Evolutionary conservation across 2,329 filamentous ascomycete genomes (phyloP).

Genomic region (Tolypocladium paradoxum): DNA sequence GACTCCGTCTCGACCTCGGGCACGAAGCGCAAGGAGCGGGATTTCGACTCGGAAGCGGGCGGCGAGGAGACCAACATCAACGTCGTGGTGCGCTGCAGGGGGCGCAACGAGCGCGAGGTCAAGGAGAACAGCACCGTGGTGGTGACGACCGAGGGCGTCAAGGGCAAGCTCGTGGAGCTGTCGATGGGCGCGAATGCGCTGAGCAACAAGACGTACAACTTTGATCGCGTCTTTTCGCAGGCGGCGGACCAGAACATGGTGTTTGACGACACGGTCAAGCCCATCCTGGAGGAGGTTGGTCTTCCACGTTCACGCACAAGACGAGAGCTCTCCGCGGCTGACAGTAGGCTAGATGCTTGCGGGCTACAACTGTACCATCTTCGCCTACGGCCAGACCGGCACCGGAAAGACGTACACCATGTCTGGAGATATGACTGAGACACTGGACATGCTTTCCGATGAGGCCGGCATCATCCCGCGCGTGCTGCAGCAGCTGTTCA

Average conservation of each 20-base stretch:
- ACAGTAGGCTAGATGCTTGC: slow-evolving; percentile 59
- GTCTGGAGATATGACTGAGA: slow-evolving; percentile 94
- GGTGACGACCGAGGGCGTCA: slow-evolving; percentile 76
- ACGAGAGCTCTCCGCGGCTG: not conserved
- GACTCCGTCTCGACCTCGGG: slow-evolving; percentile 51
- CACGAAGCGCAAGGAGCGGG: slow-evolving; percentile 77
- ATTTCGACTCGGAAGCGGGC: slow-evolving; percentile 56
- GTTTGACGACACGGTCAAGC: slow-evolving; percentile 89
- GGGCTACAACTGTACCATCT: slow-evolving; percentile 97
- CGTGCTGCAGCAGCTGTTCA: slow-evolving; percentile 77
- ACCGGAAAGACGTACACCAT: slow-evolving; percentile 99
- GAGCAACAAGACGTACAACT: slow-evolving; percentile 92
- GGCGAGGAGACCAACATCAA: slow-evolving; percentile 92
- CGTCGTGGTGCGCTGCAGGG: slow-evolving; percentile 89
- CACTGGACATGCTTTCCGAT: slow-evolving; percentile 74
- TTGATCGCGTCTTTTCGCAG: slow-evolving; percentile 93
- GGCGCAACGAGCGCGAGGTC: slow-evolving; percentile 85
- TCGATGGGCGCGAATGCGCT: slow-evolving; percentile 88
- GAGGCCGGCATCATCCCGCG: slow-evolving; percentile 92
- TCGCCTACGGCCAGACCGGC: slow-evolving; percentile 95
- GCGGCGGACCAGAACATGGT: slow-evolving; percentile 90
- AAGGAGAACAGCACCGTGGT: slow-evolving; percentile 92
- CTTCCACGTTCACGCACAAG: not conserved
- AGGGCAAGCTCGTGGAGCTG: slow-evolving; percentile 72
- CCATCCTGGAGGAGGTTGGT: slow-evolving; percentile 80